A percentile compares a stretch with the other conserved stretches of the same genome.
Conservation (phyloP, 352 stramenopile species). For the Thalassiosira pacifica region DNA sequence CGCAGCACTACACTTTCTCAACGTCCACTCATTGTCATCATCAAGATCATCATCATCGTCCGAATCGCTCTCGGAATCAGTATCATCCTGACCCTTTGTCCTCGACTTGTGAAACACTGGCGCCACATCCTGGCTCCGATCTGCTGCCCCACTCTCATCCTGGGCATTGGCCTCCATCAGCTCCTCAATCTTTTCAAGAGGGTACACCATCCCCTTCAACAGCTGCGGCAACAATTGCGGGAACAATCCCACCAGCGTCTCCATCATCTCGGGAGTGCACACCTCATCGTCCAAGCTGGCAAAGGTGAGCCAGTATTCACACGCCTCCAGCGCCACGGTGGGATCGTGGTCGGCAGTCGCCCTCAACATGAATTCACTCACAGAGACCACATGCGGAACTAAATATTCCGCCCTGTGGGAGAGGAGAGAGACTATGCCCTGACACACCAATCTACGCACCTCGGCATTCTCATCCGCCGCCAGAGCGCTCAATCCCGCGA, state of each 20-base stretch:
- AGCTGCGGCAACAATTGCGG: constrained; percentile 92
- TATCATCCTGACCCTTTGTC: constrained; percentile 56
- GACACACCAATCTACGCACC: constrained; percentile 80
- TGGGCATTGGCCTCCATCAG: constrained; percentile 87
- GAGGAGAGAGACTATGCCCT: constrained; percentile 76
- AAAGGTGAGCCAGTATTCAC: constrained; percentile 91
- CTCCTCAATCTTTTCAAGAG: constrained; percentile 92
- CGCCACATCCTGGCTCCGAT: constrained; percentile 91
- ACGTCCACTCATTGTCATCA: constrained; percentile 95
- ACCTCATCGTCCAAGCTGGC: constrained; percentile 65
- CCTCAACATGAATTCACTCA: constrained; percentile 82
- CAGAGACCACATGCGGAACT: constrained; percentile 65
- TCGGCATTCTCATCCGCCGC: constrained; percentile 61
- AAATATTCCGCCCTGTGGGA: constrained; percentile 78
- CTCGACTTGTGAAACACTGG: constrained; percentile 82
- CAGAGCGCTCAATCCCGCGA: constrained; percentile 70
- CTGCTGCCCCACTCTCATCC: constrained; percentile 90
- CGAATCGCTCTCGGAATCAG: constrained; percentile 67
- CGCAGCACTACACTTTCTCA: constrained; percentile 94
- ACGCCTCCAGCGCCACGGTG: constrained; percentile 80
- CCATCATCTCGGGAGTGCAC: constrained; percentile 71
- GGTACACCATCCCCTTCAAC: constrained; percentile 95
- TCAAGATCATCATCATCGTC: constrained; percentile 92
- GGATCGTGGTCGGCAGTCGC: constrained; percentile 58
- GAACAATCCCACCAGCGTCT: constrained; percentile 89